phyloP scores from a whole-genome alignment of 1,139 yeast genomes.

The Yamadazyma diddensiae region DNA sequence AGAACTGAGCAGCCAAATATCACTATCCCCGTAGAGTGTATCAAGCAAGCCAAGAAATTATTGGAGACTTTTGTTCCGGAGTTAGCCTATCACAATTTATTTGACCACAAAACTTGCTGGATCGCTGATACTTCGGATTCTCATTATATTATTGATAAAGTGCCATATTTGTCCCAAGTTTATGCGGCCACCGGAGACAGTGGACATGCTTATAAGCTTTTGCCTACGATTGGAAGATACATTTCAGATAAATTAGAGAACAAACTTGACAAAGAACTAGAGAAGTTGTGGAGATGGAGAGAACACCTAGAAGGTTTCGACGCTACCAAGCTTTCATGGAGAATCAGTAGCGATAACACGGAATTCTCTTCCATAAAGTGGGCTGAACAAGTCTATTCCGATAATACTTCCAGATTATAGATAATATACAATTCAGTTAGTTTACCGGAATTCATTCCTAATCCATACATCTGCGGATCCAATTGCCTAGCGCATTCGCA shows the following conservation, averaged over 20 bases:
- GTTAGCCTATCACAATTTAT: slow-evolving; percentile 28
- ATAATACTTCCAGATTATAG: not conserved
- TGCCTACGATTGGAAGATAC: slow-evolving; percentile 28
- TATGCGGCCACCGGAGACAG: slow-evolving; percentile 41
- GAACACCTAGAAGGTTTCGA: slow-evolving; percentile 17
- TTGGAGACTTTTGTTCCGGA: slow-evolving; percentile 29
- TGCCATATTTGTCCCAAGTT: slow-evolving; percentile 27
- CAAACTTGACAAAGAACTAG: slow-evolving; percentile 18
- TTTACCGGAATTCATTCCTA: no score
- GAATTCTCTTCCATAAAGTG: slow-evolving; percentile 28
- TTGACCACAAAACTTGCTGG: slow-evolving; percentile 44
- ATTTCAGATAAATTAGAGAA: slow-evolving; percentile 26
- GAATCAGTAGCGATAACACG: slow-evolving; percentile 21
- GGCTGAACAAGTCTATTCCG: slow-evolving; percentile 8
- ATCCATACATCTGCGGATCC: no score
- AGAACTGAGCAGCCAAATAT: slow-evolving; percentile 25
- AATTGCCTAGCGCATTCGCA: no score
- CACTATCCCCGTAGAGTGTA: slow-evolving; percentile 28
- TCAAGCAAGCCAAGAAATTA: slow-evolving; percentile 10
- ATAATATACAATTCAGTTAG: no score
- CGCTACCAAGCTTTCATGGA: slow-evolving; percentile 28
- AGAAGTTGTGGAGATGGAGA: slow-evolving; percentile 31
- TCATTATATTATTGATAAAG: slow-evolving; percentile 39
- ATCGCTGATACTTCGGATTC: slow-evolving; percentile 43
- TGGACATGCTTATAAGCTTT: slow-evolving; percentile 30